These are phyloP conservation scores for Saussurea involucrata DNA, from an alignment of 129 eudicot genomes.

Conservation along the genomic window DNA sequence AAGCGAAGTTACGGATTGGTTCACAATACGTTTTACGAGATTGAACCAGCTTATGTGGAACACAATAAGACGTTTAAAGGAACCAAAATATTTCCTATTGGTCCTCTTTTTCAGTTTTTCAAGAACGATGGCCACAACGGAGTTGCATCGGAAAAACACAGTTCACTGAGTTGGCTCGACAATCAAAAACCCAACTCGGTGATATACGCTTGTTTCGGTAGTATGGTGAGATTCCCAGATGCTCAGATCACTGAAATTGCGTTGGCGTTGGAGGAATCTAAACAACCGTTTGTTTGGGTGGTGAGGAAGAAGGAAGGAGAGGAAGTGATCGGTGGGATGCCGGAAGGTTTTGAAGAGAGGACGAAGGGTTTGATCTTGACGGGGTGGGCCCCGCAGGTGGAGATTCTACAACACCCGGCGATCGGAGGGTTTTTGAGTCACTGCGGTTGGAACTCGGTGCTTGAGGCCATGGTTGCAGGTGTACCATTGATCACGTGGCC, in stretches of 20 bases:
- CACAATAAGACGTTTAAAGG: conserved; percentile 18
- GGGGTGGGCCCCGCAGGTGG: conserved; percentile 43
- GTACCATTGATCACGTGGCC: conserved; percentile 54
- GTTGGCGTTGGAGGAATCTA: conserved; percentile 33
- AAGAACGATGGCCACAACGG: background rate
- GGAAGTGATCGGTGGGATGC: conserved; percentile 25
- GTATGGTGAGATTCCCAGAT: conserved; percentile 30
- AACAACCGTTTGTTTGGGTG: conserved; percentile 47
- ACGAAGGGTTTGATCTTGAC: conserved; percentile 32
- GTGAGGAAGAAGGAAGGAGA: conserved; percentile 4
- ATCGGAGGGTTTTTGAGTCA: conserved; percentile 43
- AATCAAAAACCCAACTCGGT: conserved; percentile 24
- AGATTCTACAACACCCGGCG: conserved; percentile 35
- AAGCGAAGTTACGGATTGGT: conserved; percentile 39
- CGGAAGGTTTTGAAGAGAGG: conserved; percentile 35
- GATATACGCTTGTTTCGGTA: conserved; percentile 46
- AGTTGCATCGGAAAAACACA: background rate
- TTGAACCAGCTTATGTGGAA: conserved; percentile 47
- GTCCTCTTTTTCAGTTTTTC: conserved; percentile 33
- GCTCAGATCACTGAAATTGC: conserved; percentile 44
- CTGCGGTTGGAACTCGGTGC: conserved; percentile 56
- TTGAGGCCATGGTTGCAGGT: conserved; percentile 38
- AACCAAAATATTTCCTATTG: conserved; percentile 32
- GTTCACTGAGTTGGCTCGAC: conserved; percentile 39
- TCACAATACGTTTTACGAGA: conserved; percentile 37